Base-by-base conservation (phyloP, 495 filamentous ascomycete genomes). In the Penicillium mononematosum region DNA sequence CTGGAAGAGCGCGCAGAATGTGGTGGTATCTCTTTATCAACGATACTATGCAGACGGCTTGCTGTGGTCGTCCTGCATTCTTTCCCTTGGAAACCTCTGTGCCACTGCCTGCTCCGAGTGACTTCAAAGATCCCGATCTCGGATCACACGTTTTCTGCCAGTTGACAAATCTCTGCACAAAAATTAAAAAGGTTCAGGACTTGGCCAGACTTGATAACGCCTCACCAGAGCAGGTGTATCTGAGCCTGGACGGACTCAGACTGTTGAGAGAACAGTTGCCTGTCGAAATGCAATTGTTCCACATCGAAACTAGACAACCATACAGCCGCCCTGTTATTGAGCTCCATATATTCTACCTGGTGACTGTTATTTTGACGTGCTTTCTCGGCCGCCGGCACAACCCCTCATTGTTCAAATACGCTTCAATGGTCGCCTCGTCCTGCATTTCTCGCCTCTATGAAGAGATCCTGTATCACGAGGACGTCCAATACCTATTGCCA, bases 11-110 rank as follows among this genome's bases (percentile, higher is more conserved):
- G 1, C 50, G 54, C n/a, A 52, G 56, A 46, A 56, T 58, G 2
- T 66, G 58, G 56, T 66, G 63, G 63, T 59, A 66, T 27, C 42
- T 66, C 0, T 48, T 58, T 24, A 48, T 58, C 8, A 55, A 55
- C 19, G 58, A 57, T 55, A 60, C 58, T 8, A n/a, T 60, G 31
- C 58, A 60, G 31, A 60, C 51, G 58, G 47, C 53, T 17, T 60
- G 58, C 48, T 56, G 53, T 34, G 58, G 58, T 2, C 53, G 41
- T 11, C 53, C 53, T 12, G 52, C 55, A 19, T 52, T 60, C 45
- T 53, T 60, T 34, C 54, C 58, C 10, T 16, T 65, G 22, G 47
- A 61, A 20, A 50, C 20, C 14, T 29, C 44, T 25, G 45, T 56
- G 7, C 43, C 48, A 25, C 32, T 53, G 32, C 59, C 47, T 32